Base-by-base conservation (phyloP, 495 filamentous ascomycete species). In the Neurospora sublineolata region DNA sequence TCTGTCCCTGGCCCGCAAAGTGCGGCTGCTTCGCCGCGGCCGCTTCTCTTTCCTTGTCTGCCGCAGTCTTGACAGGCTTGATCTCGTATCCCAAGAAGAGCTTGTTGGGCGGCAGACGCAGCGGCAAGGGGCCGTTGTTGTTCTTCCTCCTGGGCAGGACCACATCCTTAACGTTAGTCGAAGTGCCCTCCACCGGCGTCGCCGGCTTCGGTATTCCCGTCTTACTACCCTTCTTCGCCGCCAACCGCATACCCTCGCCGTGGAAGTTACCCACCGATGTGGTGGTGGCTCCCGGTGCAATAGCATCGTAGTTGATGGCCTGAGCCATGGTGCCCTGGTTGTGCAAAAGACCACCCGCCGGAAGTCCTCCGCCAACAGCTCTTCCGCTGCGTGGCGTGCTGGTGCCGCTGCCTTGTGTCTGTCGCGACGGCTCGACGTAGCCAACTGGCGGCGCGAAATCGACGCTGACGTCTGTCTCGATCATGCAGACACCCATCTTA, bases 11-110 rank as follows among this genome's bases (percentile, higher is more conserved):
- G 0, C 95, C 95, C n/a, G 89, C 86, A 80, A 98, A 99, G 73
- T 91, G 86, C 11, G 90, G 91, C 76, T 90, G 90, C 67, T 82
- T 80, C 3, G 89, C 88, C 37, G 87, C 83, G 60, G 89, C 88
- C 37, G 87, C 87, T 68, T 88, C 84, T 70, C 85, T 83, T 27
- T 88, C 90, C 69, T 90, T 87, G 71, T 93, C 92, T 37, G 89
- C 92, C 27, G 90, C 89, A 52, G 92, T 92, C 83, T 91, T 93
- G 23, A 94, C 86, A 0, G 94, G 94, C 76, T 91, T 94, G 79
- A 97, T 86, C 72, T 95, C 89, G 76, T 98, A 99, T 12, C 95
- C 95, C 74, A 99, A 95, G 83, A 99, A 99, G 8, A 99, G 83
- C 77, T 97, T 94, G 71, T 94, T 94, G 0, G 90, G 91, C 3